phyloP scores from a whole-genome alignment of 176 grass and related monocot genomes.

The Bromus sterilis region DNA sequence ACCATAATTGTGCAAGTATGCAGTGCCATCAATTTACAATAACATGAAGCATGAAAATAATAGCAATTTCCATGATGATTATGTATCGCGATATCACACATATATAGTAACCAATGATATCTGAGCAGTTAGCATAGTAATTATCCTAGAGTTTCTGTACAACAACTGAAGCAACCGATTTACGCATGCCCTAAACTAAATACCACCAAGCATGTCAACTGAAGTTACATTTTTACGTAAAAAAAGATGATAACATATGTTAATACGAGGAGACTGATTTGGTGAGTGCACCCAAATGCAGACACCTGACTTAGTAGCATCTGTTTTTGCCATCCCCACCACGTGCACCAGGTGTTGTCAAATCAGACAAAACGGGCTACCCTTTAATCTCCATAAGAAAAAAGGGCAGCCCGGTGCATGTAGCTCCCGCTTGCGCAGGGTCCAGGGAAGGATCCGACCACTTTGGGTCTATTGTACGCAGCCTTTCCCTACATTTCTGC shows the following conservation, averaged over 20 bases:
- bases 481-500: too few relatives aligned
- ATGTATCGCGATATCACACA: not conserved
- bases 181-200: not conserved
- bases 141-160: not conserved
- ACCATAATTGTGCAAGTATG: not conserved
- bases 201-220: not conserved
- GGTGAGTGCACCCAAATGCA: not conserved
- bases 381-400: not conserved
- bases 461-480: too few relatives aligned
- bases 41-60: not conserved
- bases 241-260: not conserved
- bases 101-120: conserved; percentile 4
- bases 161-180: not conserved
- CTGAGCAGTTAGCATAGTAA: not conserved
- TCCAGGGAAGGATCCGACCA: too few relatives aligned
- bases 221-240: not conserved
- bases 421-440: too few relatives aligned
- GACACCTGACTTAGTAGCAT: not conserved
- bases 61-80: not conserved
- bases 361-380: not conserved
- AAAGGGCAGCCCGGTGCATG: too few relatives aligned
- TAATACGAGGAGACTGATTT: not conserved
- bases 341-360: not conserved
- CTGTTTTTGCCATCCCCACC: not conserved
- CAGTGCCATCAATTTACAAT: not conserved